phyloP scores from a whole-genome alignment of 306 rosid genomes.

The Vigna angularis region DNA sequence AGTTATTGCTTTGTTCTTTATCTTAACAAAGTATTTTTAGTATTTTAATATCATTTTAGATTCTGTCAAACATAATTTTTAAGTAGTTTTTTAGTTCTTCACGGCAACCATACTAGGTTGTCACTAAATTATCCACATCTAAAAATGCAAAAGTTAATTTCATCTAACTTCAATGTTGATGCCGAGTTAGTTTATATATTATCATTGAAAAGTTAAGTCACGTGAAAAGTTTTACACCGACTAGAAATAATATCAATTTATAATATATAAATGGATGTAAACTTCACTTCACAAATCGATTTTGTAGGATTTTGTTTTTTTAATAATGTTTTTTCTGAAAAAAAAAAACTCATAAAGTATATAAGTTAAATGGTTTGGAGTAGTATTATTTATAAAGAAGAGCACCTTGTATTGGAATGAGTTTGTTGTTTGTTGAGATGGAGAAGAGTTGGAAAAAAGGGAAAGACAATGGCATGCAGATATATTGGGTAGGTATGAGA shows the following conservation, averaged over 20 bases:
- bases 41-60: slow-evolving; percentile 26
- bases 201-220: too few relatives aligned
- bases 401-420: slow-evolving; percentile 1
- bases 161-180: slow-evolving; percentile 68
- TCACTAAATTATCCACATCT: slow-evolving; percentile 42
- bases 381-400: slow-evolving; percentile 3
- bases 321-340: too few relatives aligned
- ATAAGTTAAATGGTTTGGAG: slow-evolving; percentile 28
- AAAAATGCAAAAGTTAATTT: slow-evolving; percentile 36
- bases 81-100: slow-evolving; percentile 39
- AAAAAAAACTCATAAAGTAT: too few relatives aligned
- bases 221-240: too few relatives aligned
- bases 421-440: slow-evolving; percentile 1
- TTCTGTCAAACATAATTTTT: slow-evolving; percentile 47
- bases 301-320: too few relatives aligned
- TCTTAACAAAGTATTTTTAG: not conserved
- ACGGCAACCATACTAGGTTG: slow-evolving; percentile 49
- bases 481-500: slow-evolving; percentile 31
- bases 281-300: too few relatives aligned
- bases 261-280: too few relatives aligned
- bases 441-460: slow-evolving; percentile 32
- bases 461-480: slow-evolving; percentile 29
- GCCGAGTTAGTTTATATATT: slow-evolving; percentile 38
- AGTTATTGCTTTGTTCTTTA: slow-evolving; percentile 23
- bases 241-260: too few relatives aligned